Evolutionary conservation across 805 yeast genomes (phyloP), one percentile per base, ranked within the genome.

Genomic region (Lachancea lanzarotensis): DNA sequence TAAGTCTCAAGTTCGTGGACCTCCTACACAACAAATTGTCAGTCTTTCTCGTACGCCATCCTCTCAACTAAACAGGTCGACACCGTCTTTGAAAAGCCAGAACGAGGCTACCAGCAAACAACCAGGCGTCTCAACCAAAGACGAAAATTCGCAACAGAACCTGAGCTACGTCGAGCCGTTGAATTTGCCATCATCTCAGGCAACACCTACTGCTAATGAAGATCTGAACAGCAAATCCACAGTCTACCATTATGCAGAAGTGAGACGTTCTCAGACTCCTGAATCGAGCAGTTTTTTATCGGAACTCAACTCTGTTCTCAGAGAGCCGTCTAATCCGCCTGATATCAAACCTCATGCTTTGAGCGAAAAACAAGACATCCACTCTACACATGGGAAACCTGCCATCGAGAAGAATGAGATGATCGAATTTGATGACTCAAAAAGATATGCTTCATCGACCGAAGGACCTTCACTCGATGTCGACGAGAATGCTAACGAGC

Each of bases 401-500:
- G 30, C 15, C 27, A 35, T 9, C 9, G 27, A 19, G 19, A 27
- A 30, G 11, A 49, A 52, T 12, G 42, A 35, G 6, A 48, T 45
- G 7, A 31, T 30, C 5, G 50, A 44, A 12, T 18, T 43, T 12
- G 19, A 34, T 2, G 41, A 40, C 15, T 22, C 36, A 7, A 22
- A 37, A 12, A 25, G 37, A n/a, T 42, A 42, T 13, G 40, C 20
- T 19, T 44, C 47, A 9, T 29, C 43, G 11, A 15, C 40, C 43
- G 53, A 48, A 39, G 58, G 40, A 9, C 32, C 11, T 27, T 30
- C 25, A 40, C 43, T 26, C 43, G 41, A 16, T 32, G 45, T 27
- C 43, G 26, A 34, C 20, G 61, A 53, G 4, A 54, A 56, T 26
- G 55, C 64, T 0, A 52, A 56, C 22, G 67, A 65, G 15, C 52